Percentiles rank a stretch among this genome's conserved stretches.
Conservation (phyloP, 371 early-diverging fungal genomes). For the Rhizomucor pusillus region DNA sequence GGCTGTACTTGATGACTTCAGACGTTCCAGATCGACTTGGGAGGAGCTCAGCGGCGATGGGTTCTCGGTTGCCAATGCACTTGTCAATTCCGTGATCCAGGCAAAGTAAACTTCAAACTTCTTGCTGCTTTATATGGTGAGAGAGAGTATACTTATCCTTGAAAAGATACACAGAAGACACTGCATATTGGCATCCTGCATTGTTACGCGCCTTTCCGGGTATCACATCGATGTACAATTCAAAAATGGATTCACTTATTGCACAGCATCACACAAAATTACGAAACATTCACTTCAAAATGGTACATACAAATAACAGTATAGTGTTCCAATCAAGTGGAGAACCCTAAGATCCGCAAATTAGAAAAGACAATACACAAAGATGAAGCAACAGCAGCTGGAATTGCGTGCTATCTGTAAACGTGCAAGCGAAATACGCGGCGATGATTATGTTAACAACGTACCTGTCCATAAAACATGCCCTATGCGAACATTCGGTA, state of each 20-base stretch:
- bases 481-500: conserved; percentile 31
- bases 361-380: conserved; percentile 32
- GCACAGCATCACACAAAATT: conserved; percentile 21
- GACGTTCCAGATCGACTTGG: conserved; percentile 33
- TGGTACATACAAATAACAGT: too few species aligned
- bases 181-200: conserved; percentile 46
- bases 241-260: conserved; percentile 25
- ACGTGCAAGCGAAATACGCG: conserved; percentile 11
- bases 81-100: conserved; percentile 40
- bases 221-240: conserved; percentile 29
- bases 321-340: too few species aligned
- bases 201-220: conserved; percentile 25
- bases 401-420: conserved; percentile 23
- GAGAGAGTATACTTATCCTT: background rate
- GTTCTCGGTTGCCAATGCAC: conserved; percentile 28
- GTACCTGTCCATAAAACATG: conserved; percentile 35
- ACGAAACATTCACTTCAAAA: conserved; percentile 18
- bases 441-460: conserved; percentile 12
- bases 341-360: background rate
- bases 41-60: conserved; percentile 37
- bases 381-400: conserved; percentile 27
- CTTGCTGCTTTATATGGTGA: background rate
- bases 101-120: conserved; percentile 21
- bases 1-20: conserved; percentile 33
- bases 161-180: conserved; percentile 41